Base-by-base conservation (phyloP, 192 early-diverging fungal genomes). In the Diversispora epigaea region DNA sequence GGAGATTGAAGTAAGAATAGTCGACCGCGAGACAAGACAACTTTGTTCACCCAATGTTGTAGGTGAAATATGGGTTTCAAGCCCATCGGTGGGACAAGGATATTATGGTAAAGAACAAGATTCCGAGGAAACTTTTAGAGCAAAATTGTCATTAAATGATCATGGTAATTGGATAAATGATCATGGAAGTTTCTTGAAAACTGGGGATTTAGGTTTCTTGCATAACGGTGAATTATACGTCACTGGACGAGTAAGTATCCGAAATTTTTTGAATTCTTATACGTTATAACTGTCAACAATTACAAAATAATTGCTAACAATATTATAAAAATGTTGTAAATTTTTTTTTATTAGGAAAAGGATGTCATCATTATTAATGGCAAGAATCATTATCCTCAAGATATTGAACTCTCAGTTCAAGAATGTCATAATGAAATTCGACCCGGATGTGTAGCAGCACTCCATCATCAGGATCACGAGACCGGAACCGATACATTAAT, bases 341-440 rank as follows among this genome's bases (percentile, higher is more conserved):
- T n/a, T 21, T 40, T 52, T 12, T 46, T 54, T 54, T 69, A 32
- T 32, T 69, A 69, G 68, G 46, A 58, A 22, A 72, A 72, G 2
- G 70, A 72, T 57, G 70, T 72, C 1, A 72, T 72, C 4, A 72
- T 72, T 8, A 72, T 72, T 12, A 72, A 72, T 21, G 70, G 70
- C 0, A 72, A 72, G 6, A 72, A 72, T 39, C 70, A 72, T 58
- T 72, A 72, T 45, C 70, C 70, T 11, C 70, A 72, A 14, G 70
- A 72, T 10, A 72, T 72, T 8, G 70, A 72, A 49, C 7, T 72
- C 6, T 44, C 70, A 43, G 41, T 72, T 2, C 70, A 72, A 43
- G 40, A 60, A 56, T 72, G 41, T 45, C 70, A 72, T 60, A 25
- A 55, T 43, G 54, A 4, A 6, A 72, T 72, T 9, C 11, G 52